These are phyloP conservation scores for Trifolium fragiferum DNA, from an alignment of 306 rosid genomes.

Conservation along the genomic window DNA sequence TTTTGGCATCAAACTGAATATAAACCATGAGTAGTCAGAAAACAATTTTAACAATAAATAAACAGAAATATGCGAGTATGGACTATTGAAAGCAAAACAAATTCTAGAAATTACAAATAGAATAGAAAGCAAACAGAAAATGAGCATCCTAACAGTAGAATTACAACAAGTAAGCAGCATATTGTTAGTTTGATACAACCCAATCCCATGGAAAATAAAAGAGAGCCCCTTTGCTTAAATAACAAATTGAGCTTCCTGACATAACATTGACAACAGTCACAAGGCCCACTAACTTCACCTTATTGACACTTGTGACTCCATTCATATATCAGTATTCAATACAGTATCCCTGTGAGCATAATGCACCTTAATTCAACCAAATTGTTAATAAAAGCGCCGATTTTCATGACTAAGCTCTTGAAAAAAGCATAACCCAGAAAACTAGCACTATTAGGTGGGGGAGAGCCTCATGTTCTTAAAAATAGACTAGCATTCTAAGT, in stretches of 20 bases:
- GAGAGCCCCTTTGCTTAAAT: background rate
- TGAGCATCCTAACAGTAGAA: background rate
- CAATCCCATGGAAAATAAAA: no score
- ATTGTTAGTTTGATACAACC: no score
- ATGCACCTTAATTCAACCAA: no score
- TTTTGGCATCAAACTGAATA: conserved; percentile 83
- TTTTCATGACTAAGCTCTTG: no score
- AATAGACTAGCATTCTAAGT: background rate
- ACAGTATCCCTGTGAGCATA: no score
- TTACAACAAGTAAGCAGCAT: background rate
- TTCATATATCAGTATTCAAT: no score
- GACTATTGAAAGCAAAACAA: no score
- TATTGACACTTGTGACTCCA: no score
- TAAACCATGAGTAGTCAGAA: conserved; percentile 46
- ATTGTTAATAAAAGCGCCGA: no score
- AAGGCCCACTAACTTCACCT: no score
- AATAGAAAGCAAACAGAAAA: background rate
- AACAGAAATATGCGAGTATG: background rate
- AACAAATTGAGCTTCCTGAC: no score
- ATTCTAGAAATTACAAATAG: conserved; percentile 24
- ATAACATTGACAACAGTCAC: no score
- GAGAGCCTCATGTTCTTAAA: background rate
- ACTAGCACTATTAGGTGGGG: background rate
- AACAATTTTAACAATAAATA: conserved; percentile 23
- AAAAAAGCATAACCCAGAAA: background rate